phyloP scores from a whole-genome alignment of 345 rosid species.

The Sisymbrium irio region DNA sequence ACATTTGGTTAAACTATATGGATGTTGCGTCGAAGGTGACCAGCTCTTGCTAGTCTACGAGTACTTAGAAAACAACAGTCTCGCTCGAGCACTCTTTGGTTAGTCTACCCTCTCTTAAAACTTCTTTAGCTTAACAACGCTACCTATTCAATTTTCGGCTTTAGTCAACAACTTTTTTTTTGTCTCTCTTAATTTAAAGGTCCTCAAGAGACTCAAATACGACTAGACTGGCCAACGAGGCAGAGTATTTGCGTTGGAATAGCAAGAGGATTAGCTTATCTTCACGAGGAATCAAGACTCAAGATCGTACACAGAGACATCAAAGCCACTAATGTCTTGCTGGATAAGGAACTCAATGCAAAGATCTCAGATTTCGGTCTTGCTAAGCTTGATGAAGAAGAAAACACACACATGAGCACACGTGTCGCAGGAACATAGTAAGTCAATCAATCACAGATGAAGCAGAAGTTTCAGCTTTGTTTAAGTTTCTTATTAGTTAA shows the following conservation, averaged over 20 bases:
- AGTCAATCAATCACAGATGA: background rate
- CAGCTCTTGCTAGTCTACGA: conserved; percentile 56
- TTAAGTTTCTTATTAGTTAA: background rate
- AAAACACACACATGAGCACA: conserved; percentile 52
- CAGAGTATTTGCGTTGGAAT: conserved; percentile 48
- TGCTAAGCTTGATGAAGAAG: conserved; percentile 50
- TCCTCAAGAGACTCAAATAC: conserved; percentile 34
- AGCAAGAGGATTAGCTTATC: conserved; percentile 48
- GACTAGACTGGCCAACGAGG: conserved; percentile 42
- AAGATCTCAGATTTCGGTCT: conserved; percentile 51
- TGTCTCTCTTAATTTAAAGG: conserved; percentile 16
- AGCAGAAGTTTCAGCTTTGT: background rate
- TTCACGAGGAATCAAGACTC: conserved; percentile 51
- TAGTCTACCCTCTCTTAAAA: background rate
- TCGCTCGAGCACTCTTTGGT: conserved; percentile 50
- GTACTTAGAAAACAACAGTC: conserved; percentile 58
- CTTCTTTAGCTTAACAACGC: background rate
- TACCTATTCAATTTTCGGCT: background rate
- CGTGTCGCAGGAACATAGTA: conserved; percentile 50
- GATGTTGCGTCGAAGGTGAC: conserved; percentile 55
- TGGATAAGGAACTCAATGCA: conserved; percentile 39
- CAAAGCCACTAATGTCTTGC: conserved; percentile 51
- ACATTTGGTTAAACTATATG: conserved; percentile 54
- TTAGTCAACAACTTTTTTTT: background rate
- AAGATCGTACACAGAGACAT: conserved; percentile 53